Evolutionary conservation across 768 basidiomycete genomes (phyloP), one percentile per base, ranked within the genome.

Genomic region (Trametes punicea): DNA sequence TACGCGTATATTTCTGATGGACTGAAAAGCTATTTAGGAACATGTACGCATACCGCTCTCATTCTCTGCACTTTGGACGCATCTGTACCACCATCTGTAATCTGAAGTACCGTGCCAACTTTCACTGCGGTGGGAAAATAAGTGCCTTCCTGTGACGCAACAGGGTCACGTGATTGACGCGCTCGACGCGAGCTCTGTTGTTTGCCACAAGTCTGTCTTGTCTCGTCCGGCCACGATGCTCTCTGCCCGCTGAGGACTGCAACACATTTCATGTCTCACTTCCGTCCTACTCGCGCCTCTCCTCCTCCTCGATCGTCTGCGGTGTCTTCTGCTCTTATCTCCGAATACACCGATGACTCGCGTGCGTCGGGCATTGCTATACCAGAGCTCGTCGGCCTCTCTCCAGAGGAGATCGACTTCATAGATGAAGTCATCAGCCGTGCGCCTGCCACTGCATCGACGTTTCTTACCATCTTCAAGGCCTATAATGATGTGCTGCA

Each of bases 381-480:
- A 27, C 68, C 70, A 13, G 72, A 74, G 60, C 70, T 72, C 33
- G 56, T 62, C 6, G 64, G 57, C 9, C 68, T 73, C 31, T 63
- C 69, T 2, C 54, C 63, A 6, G 66, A 67, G 41, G 88, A 93
- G 64, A 75, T 92, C 59, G 77, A 82, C 42, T 78, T 93, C 61
- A 75, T 94, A 41, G 87, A 93, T 60, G 80, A 82, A 21, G 87
- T 94, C 11, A 82, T 94, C 25, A 66, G 74, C 55, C 83, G 85
- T 49, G 89, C 87, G 39, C 78, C 85, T 5, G 74, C 81, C 7
- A 72, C 77, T 8, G 86, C 89, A 15, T 87, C 87, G 4, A 87
- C 87, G 0, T 93, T 93, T 65, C 75, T 90, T 34, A 80, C 82
- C 4, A 81, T 92, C n/a, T 85, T 91, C 76, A 90, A 88, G 66